Evolutionary conservation across 163 green algal genomes (phyloP), one percentile per base, ranked within the genome.

Genomic region (Trebouxia gelatinosa): DNA sequence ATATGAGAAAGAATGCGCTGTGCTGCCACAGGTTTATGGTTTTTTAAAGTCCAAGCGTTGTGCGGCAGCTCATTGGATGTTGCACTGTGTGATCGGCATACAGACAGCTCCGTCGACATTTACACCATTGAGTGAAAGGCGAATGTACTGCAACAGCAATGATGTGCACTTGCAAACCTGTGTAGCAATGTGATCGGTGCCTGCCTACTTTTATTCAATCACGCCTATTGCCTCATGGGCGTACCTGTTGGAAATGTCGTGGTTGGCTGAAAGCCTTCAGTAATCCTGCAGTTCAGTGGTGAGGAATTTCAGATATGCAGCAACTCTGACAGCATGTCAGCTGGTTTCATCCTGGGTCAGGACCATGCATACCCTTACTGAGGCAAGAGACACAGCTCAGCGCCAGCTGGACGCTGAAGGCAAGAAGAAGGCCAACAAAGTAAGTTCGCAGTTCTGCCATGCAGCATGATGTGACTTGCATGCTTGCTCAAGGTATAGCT

Each of bases 341-440:
- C 70, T 95, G 70, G 82, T 90, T n/a, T 92, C 83, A 26, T 88
- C 76, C 66, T 82, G 86, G 81, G 82, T 93, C 32, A 46, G 78
- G 6, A 79, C 87, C 5, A 82, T 81, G 35, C 48, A 65, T 37
- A 72, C 75, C 19, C 79, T 92, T 39, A 67, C 62, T 9, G 87
- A 90, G 61, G 77, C 78, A 29, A 78, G 82, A 38, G 82, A 91
- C 67, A 89, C 86, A 5, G 83, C 90, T 34, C 59, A 87, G 77
- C 78, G 79, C 32, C 89, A 93, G 84, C 81, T 87, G 75, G 79
- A 77, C 16, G 85, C 85, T 28, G 88, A 92, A 80, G 65, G 86
- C 66, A 86, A 83, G 78, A 90, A 89, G 77, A 90, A 90, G 68
- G 66, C 37, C 29, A 84, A 81, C 48, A 90, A 90, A 83, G 87